A percentile compares a stretch with the other conserved stretches of the same genome.
These are phyloP conservation scores for Wallacemonas rigidus DNA, from an alignment of 208 protist genomes.

Conservation along the genomic window DNA sequence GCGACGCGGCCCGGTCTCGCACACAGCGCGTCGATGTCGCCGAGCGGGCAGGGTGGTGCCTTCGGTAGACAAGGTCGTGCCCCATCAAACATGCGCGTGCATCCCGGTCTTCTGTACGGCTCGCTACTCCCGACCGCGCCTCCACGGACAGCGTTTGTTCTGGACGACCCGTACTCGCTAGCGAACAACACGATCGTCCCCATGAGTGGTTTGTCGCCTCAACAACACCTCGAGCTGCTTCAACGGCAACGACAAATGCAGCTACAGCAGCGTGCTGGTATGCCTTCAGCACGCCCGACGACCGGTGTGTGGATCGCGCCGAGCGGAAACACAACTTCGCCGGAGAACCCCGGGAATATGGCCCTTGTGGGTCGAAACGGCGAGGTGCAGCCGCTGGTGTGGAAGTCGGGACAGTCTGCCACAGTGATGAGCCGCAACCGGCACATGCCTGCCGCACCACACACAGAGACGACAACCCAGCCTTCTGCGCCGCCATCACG, in stretches of 20 bases:
- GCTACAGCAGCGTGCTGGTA: neutral
- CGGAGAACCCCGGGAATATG: conserved; percentile 9
- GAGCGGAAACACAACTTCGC: conserved; percentile 19
- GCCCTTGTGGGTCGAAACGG: conserved; percentile 27
- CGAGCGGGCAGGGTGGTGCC: neutral
- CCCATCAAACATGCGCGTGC: conserved; percentile 24
- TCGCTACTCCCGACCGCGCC: conserved; percentile 51
- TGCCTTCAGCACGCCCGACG: conserved; percentile 14
- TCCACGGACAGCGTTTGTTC: conserved; percentile 42
- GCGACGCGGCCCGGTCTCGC: neutral
- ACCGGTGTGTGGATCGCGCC: conserved; percentile 16
- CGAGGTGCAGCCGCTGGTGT: conserved; percentile 55
- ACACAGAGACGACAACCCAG: neutral
- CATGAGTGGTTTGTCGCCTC: neutral
- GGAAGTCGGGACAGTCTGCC: conserved; percentile 60
- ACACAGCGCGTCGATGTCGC: conserved; percentile 15
- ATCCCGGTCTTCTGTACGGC: conserved; percentile 59
- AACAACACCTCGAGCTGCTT: neutral
- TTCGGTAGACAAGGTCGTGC: neutral
- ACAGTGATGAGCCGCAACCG: conserved; percentile 39
- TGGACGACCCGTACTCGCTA: conserved; percentile 25
- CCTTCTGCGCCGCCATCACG: neutral
- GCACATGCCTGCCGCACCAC: conserved; percentile 25
- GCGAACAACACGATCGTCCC: neutral
- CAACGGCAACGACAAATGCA: neutral